Evolutionary conservation across 2,329 filamentous ascomycete species (phyloP).

Genomic region (Botrytis paeoniae): DNA sequence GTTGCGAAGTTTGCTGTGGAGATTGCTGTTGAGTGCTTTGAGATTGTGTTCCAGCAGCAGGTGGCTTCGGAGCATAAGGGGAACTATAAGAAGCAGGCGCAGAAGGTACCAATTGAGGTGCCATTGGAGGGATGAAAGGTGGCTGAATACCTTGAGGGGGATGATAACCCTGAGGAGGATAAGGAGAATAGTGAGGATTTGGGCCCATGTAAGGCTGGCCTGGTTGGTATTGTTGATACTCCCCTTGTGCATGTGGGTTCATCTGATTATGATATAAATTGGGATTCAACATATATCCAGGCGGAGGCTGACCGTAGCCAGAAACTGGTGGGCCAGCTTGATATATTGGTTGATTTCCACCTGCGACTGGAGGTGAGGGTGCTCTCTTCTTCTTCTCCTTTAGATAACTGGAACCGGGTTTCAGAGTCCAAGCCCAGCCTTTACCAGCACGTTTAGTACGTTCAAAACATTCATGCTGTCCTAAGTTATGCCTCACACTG

Average conservation of each 20-base stretch:
- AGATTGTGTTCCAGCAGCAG: conserved; percentile 20
- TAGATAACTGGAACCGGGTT: conserved; percentile 51
- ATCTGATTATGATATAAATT: conserved; percentile 28
- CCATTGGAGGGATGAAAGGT: conserved; percentile 25
- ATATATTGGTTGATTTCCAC: conserved; percentile 33
- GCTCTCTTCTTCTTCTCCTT: conserved; percentile 50
- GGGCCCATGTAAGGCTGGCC: conserved; percentile 28
- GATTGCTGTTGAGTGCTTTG: conserved; percentile 19
- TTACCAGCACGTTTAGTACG: conserved; percentile 53
- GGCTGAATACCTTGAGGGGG: conserved; percentile 21
- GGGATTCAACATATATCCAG: conserved; percentile 29
- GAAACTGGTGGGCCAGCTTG: conserved; percentile 28
- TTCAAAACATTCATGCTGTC: conserved; percentile 53
- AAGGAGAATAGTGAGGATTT: conserved; percentile 20
- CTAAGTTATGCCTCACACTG: conserved; percentile 60
- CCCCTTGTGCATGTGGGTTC: conserved; percentile 24
- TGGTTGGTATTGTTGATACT: conserved; percentile 25
- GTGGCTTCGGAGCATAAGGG: conserved; percentile 37
- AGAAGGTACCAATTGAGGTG: conserved; percentile 28
- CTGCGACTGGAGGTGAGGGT: conserved; percentile 42
- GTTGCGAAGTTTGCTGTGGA: not conserved
- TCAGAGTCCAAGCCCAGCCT: conserved; percentile 55
- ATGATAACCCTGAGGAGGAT: conserved; percentile 12
- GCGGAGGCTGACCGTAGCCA: conserved; percentile 21
- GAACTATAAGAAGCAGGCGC: conserved; percentile 35